phyloP scores from a whole-genome alignment of 106 monocot genomes.

The Phalaenopsis aphrodite region DNA sequence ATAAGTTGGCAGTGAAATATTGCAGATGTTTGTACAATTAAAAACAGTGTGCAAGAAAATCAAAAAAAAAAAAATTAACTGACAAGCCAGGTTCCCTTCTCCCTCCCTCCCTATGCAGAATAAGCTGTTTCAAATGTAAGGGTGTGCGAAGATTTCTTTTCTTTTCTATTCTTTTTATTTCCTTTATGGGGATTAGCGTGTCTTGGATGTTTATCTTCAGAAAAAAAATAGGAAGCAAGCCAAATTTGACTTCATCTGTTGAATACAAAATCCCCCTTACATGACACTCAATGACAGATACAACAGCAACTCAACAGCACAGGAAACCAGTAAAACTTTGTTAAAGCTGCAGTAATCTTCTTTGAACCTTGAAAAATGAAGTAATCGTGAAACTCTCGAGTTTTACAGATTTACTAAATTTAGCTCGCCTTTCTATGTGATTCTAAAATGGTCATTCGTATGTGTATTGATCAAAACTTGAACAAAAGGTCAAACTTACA shows the following conservation, averaged over 20 bases:
- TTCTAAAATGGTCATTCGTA: not conserved
- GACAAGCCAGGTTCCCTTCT: not conserved
- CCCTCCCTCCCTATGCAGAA: not conserved
- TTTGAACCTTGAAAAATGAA: not conserved
- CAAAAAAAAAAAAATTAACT: not conserved
- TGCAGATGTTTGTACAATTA: not conserved
- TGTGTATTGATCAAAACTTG: not conserved
- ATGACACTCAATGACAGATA: not conserved
- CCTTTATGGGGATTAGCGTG: not conserved
- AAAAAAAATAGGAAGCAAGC: not conserved
- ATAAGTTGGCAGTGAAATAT: not conserved
- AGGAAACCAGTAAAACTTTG: not conserved
- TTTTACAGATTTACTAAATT: not conserved
- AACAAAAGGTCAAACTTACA: slow-evolving; percentile 28
- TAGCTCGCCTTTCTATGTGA: not conserved
- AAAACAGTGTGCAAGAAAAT: not conserved
- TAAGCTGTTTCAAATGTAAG: not conserved
- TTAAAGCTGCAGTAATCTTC: not conserved
- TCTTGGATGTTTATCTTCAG: too few species aligned
- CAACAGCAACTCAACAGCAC: not conserved
- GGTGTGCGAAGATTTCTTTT: not conserved
- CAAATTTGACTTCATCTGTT: not conserved
- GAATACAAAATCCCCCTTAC: not conserved
- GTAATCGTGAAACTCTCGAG: not conserved
- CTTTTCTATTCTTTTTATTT: not conserved